Conservation (phyloP, 2,329 filamentous ascomycete genomes). For the Xylariaceae sp. region DNA sequence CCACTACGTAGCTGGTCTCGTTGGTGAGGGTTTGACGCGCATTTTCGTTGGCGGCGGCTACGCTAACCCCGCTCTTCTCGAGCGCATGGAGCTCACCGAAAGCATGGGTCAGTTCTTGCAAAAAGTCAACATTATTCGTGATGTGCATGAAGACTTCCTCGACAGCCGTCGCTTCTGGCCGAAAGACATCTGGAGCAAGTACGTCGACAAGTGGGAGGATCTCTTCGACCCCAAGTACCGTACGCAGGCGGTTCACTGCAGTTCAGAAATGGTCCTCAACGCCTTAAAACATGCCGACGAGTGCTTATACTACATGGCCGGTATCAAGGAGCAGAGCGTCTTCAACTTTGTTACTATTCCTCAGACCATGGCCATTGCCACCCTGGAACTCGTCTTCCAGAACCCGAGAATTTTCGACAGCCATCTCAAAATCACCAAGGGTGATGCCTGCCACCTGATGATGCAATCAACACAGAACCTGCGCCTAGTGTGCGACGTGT, state of each 20-base stretch:
- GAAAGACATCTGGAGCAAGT: constrained; percentile 93
- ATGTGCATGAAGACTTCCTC: constrained; percentile 82
- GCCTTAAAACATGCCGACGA: constrained; percentile 83
- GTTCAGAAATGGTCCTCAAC: constrained; percentile 91
- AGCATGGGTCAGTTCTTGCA: constrained; percentile 97
- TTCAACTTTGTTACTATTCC: constrained; percentile 99
- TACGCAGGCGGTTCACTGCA: constrained; percentile 73
- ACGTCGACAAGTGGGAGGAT: constrained; percentile 84
- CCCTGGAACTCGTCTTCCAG: constrained; percentile 83
- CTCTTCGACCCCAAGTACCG: constrained; percentile 78
- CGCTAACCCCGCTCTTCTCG: constrained; percentile 76
- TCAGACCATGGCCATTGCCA: constrained; percentile 95
- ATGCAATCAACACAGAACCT: constrained; percentile 88
- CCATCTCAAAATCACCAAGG: constrained; percentile 96
- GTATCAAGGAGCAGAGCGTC: constrained; percentile 88
- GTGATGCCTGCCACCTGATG: constrained; percentile 88
- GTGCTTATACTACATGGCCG: constrained; percentile 96
- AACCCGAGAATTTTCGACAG: constrained; percentile 80
- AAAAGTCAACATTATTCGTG: constrained; percentile 98
- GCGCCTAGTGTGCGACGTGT: constrained; percentile 71
- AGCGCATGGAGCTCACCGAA: constrained; percentile 76
- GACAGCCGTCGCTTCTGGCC: constrained; percentile 93
- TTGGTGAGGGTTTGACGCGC: constrained; percentile 86
- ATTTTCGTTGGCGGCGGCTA: constrained; percentile 84
- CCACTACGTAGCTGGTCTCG: constrained; percentile 97